A percentile compares a stretch with the other conserved stretches of the same genome.
Conservation (phyloP, 257 asterid species). For the Cynanchum wilfordii region DNA sequence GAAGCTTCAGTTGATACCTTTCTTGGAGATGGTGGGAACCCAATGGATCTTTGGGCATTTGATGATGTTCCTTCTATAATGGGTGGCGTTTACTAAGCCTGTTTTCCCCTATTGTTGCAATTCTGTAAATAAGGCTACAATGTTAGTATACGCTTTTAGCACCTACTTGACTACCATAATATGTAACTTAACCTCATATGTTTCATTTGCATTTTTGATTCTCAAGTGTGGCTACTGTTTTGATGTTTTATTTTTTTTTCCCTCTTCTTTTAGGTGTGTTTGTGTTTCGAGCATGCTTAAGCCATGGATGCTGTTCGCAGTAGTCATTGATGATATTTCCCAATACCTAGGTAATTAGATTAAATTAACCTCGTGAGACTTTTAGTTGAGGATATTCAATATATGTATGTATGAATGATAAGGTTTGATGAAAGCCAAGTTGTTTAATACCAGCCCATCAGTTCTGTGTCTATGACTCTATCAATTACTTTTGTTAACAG, state of each 20-base stretch:
- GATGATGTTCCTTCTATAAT: conserved; percentile 54
- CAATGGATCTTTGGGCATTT: conserved; percentile 72
- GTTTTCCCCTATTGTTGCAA: conserved; percentile 11
- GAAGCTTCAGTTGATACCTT: conserved; percentile 66
- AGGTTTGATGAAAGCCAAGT: conserved; percentile 14
- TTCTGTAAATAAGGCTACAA: conserved; percentile 74
- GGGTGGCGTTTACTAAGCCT: conserved; percentile 49
- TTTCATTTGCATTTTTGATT: conserved; percentile 4
- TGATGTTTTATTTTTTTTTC: conserved; percentile 9
- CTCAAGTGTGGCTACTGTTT: conserved; percentile 6
- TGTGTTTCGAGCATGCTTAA: conserved; percentile 37
- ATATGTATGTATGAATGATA: conserved; percentile 31
- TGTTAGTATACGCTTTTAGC: conserved; percentile 39
- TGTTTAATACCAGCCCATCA: conserved; percentile 2
- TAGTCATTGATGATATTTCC: conserved; percentile 26
- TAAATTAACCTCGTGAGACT: conserved; percentile 26
- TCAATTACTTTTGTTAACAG: not conserved
- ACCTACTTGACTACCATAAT: not conserved
- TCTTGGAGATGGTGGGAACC: conserved; percentile 53
- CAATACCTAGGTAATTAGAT: conserved; percentile 38
- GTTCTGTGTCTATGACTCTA: not conserved
- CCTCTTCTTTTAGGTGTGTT: conserved; percentile 34
- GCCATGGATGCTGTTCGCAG: conserved; percentile 50
- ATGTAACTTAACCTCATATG: not conserved
- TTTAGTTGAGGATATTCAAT: conserved; percentile 11